Evolutionary conservation across 1,139 yeast species (phyloP), one percentile per base, ranked within the genome.

Genomic region (Debaryomycetaceae sp.): DNA sequence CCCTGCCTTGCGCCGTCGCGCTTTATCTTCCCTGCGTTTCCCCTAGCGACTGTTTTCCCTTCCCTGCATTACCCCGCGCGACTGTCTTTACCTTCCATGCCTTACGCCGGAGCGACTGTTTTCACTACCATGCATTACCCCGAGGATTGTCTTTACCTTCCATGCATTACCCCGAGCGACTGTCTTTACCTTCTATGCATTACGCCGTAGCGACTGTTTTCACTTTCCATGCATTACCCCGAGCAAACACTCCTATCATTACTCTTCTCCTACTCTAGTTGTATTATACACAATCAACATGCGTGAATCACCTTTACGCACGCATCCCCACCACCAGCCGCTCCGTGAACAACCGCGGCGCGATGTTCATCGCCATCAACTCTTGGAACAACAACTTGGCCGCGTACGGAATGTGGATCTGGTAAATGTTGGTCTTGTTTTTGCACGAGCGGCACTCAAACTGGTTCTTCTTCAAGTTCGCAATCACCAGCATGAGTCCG

Each of bases 361-460:
- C 97, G 52, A 90, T 90, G 54, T 90, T 90, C 98, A 90, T 90
- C 15, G 95, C 82, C 51, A 90, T 68, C 44, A 90, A 70, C 53
- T 90, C 98, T 57, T 90, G 97, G 82, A 90, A 90, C 41, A 90
- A 62, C 45, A 90, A 66, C 55, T 90, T 90, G 28, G 97, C 97
- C 14, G 98, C 99, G 48, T 92, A 90, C 4, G 99, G 99, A 48
- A 90, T 87, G 53, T 90, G 95, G 40, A 87, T 82, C 66, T 90
- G 99, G 58, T 85, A 90, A 49, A 90, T 90, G 58, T 90, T 92
- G 39, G 97, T 90, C 71, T 92, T 92, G 64, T 90, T 90, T 60
- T 90, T 90, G 68, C 99, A 90, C 30, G 96, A 85, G 45, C 96
- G 85, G 64, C 99, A 90, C 61, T 90, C 98, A 52, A 83, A 92